Base-by-base conservation (phyloP, 2,329 filamentous ascomycete species). In the Fusarium coffeatum region DNA sequence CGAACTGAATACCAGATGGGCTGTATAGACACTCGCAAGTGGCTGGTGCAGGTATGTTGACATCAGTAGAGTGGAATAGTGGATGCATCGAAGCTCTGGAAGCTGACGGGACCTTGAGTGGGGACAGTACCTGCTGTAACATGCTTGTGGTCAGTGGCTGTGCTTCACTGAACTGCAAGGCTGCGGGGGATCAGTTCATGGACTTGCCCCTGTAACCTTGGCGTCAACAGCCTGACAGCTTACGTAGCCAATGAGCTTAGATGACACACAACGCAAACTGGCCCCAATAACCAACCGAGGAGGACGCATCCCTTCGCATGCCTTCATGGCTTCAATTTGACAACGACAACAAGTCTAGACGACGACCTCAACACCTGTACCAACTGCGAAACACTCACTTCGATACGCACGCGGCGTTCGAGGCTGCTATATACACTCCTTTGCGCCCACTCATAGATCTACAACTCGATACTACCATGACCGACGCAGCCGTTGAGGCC, bases 401-500 rank as follows among this genome's bases (percentile, higher is more conserved):
- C 25, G 25, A 42, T 15, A 61, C 25, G 13, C 18, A 50, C 48
- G 67, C 43, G 57, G 58, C 60, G 55, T 64, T 64, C 46, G 51
- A 64, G 42, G 61, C 58, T 59, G 57, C 66, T 27, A 25, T 48
- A 67, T 60, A 47, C 57, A 66, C 73, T 72, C 75, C 34, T 55
- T 62, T 49, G 54, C 53, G 51, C 55, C 55, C 53, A 47, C 53
- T 55, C 55, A 54, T 59, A 20, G 49, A 55, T 53, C 50, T 49
- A 40, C 57, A 53, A 54, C 57, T 50, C 22, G 25, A 64, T 49
- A 55, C 66, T 22, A 68, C 57, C 64, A 80, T 80, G 79, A 77
- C 78, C 41, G 78, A 78, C 68, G 72, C 74, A 55, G 69, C 71
- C 23, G 74, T 78, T 43, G 78, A 73, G 69, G 72, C 77, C 59